phyloP scores from a whole-genome alignment of 116 monocot species.

The Phalaenopsis hybrid region DNA sequence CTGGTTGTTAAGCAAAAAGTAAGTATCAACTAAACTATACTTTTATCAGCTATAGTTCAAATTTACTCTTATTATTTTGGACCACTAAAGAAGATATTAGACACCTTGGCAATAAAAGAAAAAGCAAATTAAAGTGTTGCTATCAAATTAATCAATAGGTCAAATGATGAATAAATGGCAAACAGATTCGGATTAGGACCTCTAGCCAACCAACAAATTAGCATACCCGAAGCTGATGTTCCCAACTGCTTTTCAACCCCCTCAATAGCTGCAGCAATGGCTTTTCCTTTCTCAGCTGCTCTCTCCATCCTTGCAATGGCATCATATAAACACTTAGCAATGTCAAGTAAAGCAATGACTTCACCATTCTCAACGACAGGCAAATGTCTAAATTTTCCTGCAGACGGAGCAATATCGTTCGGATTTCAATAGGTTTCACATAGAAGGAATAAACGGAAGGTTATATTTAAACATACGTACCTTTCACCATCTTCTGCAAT shows the following conservation, averaged over 20 bases:
- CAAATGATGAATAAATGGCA: neutral
- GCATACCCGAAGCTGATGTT: constrained; percentile 27
- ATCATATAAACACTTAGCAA: constrained; percentile 50
- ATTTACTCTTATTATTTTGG: neutral
- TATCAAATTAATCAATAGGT: neutral
- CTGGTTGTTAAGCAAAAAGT: constrained; percentile 25
- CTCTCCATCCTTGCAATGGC: constrained; percentile 48
- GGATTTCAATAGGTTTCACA: neutral
- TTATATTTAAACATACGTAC: constrained; percentile 6
- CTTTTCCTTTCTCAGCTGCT: constrained; percentile 44
- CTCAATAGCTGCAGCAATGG: constrained; percentile 36
- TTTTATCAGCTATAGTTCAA: neutral
- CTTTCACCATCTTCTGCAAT: constrained; percentile 50
- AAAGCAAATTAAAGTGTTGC: neutral
- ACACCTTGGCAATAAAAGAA: neutral
- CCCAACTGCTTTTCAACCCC: constrained; percentile 39
- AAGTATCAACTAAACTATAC: neutral
- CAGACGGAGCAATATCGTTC: constrained; percentile 1
- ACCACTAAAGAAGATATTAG: neutral
- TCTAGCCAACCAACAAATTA: neutral
- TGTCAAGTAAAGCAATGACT: constrained; percentile 48
- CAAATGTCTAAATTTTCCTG: constrained; percentile 54
- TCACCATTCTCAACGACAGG: constrained; percentile 57
- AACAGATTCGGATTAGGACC: neutral
- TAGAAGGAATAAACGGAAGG: neutral